Evolutionary conservation across 2,329 filamentous ascomycete species (phyloP), one percentile per base, ranked within the genome.

Genomic region (Epichloe festucae): DNA sequence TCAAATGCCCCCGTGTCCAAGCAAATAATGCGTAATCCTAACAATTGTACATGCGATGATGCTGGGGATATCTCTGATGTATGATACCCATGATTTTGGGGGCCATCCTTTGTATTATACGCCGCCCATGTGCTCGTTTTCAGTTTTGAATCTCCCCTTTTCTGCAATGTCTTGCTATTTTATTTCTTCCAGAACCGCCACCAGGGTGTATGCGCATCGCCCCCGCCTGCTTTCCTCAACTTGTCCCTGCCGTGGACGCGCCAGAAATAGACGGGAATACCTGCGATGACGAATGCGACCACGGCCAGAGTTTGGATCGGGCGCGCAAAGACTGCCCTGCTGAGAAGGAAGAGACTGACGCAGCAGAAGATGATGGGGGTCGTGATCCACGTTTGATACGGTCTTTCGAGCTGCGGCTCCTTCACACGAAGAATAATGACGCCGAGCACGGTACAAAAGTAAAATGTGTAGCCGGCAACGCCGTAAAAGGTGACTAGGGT

Each of bases 281-380:
- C 93, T 0, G 82, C 84, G 4, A 85, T 73, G 54, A 96, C 87
- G 62, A 97, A 98, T 0, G 73, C 83, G 5, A 96, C 73, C 7
- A 98, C 93, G 21, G 91, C 80, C 23, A 95, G 65, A 0, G 91
- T 95, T 74, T 98, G 90, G 49, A 95, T 60, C 4, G 93, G 93
- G 68, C 95, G 84, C 35, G 89, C 86, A 63, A 98, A 93, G 14
- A 97, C 82, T 3, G 90, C 89, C 48, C 93, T 77, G 62, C 83
- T 90, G 42, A 98, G 78, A 57, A 98, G 68, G 64, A 98, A 98
- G 57, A 98, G 68, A 65, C 88, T 95, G 40, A 98, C 93, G 63
- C 93, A 98, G 76, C 93, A 98, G 66, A 98, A 98, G 52, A 96
- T 91, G 57, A 98, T 91, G 11, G 93, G 93, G 2, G 93, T 98